Evolutionary conservation across 2,329 filamentous ascomycete genomes (phyloP), one percentile per base, ranked within the genome.

Genomic region (Allantophomopsis cytisporea): DNA sequence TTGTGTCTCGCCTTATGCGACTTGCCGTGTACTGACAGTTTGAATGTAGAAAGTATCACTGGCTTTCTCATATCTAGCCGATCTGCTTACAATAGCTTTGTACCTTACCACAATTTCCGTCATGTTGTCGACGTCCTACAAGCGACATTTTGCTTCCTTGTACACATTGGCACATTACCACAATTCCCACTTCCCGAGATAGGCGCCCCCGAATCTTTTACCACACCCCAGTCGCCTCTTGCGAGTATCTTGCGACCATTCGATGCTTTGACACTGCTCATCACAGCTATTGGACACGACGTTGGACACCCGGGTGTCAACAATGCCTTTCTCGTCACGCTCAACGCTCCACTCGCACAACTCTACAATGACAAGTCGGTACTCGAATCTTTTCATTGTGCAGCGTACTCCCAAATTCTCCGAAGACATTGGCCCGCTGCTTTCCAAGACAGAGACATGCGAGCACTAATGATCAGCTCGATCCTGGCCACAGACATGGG

Each of bases 401-500:
- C 91, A 1, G 91, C 91, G 2, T 98, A 89, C 54, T 95, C 88
- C 0, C 91, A 96, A 55, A 94, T 98, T 31, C 72, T 98, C 33
- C 81, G 89, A 37, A 76, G 87, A 37, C 80, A 96, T 57, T 98
- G 91, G 91, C 86, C 88, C 0, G 68, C 73, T 3, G 82, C 81
- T 2, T 93, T 93, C 49, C 71, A 80, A 46, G 80, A 91, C 50
- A 69, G 71, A 36, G 78, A 78, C 42, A 84, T 96, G 71, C 79
- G 89, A 40, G 83, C 80, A 49, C 66, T 94, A 6, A 91, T 96
- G 80, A 96, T 95, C 51, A 94, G 86, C 57, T 91, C 86, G n/a
- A 96, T 98, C 43, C 65, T 98, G 17, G 86, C 91, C 2, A 98
- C 91, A 0, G 91, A 98, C 54, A 98, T 98, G 91, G 87, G 87